Percentiles rank a stretch among this genome's conserved stretches.
These are phyloP conservation scores for Euptelea pleiosperma DNA, from an alignment of 164 flowering plant species.

Conservation along the genomic window DNA sequence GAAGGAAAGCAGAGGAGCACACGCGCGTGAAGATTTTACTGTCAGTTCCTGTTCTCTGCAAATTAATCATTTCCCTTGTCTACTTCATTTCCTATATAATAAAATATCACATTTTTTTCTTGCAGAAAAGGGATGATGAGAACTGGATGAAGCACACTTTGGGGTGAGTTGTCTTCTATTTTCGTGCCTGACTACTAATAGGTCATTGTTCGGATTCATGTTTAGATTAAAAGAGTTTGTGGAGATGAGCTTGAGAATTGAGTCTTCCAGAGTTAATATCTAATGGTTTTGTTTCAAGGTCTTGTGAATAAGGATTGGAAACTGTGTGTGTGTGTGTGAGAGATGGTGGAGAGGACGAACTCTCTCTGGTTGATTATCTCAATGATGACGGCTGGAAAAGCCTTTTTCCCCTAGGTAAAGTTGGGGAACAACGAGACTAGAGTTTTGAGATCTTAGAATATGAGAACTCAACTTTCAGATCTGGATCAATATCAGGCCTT, in stretches of 20 bases:
- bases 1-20: constrained; percentile 99
- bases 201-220: background rate
- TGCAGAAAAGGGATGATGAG: constrained; percentile 94
- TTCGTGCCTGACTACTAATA: background rate
- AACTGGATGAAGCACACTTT: constrained; percentile 96
- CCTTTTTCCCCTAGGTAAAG: too few species aligned
- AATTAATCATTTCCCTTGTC: background rate
- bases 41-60: constrained; percentile 37
- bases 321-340: background rate
- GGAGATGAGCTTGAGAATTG: too few species aligned
- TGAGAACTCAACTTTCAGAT: too few species aligned
- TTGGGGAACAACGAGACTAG: too few species aligned
- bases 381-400: too few species aligned
- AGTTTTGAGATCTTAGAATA: too few species aligned
- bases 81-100: background rate
- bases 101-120: background rate
- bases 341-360: too few species aligned
- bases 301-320: background rate
- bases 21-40: constrained; percentile 96
- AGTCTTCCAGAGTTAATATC: too few species aligned
- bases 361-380: too few species aligned
- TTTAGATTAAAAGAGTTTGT: background rate
- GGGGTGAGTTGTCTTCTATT: constrained; percentile 60
- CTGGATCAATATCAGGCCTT: too few species aligned
- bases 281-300: background rate